Evolutionary conservation across 331 rosid genomes (phyloP), one percentile per base, ranked within the genome.

Genomic region (Malus hybrid): DNA sequence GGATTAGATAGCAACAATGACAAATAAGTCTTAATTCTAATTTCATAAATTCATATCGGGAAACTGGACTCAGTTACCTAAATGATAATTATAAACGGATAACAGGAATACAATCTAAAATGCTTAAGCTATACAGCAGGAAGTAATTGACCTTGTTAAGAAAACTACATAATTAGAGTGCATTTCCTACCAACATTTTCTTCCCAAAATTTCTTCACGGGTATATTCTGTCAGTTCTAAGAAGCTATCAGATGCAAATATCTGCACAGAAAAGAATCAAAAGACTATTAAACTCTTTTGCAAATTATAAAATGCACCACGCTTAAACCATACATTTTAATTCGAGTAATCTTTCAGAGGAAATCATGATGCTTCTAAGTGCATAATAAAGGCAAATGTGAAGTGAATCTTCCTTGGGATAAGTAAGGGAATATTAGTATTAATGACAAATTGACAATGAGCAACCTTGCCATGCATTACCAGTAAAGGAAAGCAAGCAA

Each of bases 161-260:
- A 56, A 70, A 76, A 52, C 62, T 65, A 69, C 31, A 61, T 42
- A 55, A 36, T 28, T 11, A 72, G 57, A 67, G 44, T 76, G 39
- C 71, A 70, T 46, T 55, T 68, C 77, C 71, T 86, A 94, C 99
- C 99, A 81, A 65, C 97, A 92, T 65, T 92, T 94, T 76, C 96
- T 84, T 80, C 99, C 99, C 84, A 94, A 76, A 83, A 94, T 90
- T 89, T 94, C 99, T 83, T 94, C 97, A 12, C 96, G 84, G 0
- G 92, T 86, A 71, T 92, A 94, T 76, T 94, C 99, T 1, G 99
- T 94, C 80, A 92, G 85, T 76, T 90, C 92, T 57, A 94, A 91
- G 88, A 94, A 94, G 85, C 97, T 94, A 79, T 89, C 94, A 66
- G 99, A 94, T 48, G 97, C 97, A 86, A 88, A 94, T 86, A 94